Evolutionary conservation across 805 yeast species (phyloP).

Genomic region (Metschnikowia picachoensis): DNA sequence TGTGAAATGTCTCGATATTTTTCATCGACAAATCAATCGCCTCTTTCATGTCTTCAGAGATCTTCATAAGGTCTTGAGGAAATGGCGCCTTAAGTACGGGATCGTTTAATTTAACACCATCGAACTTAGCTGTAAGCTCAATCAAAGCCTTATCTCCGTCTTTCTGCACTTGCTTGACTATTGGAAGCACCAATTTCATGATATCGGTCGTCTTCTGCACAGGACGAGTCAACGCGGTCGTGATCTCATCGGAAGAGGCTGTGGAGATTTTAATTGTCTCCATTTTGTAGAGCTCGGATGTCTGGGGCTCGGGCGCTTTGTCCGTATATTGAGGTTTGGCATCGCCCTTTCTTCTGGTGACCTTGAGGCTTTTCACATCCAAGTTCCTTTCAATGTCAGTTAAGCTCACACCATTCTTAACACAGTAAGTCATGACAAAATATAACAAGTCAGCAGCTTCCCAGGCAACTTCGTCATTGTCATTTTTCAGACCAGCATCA

Average conservation of each 20-base stretch:
- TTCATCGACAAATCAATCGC: constrained; percentile 88
- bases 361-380: constrained; percentile 78
- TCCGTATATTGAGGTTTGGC: constrained; percentile 74
- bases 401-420: constrained; percentile 71
- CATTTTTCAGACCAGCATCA: constrained; percentile 56
- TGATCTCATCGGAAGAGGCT: constrained; percentile 42
- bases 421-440: constrained; percentile 51
- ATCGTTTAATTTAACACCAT: constrained; percentile 64
- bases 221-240: constrained; percentile 79
- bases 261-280: constrained; percentile 40
- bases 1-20: constrained; percentile 88
- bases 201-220: constrained; percentile 90
- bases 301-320: constrained; percentile 11
- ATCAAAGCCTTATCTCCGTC: constrained; percentile 85
- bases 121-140: constrained; percentile 90
- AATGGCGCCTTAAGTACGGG: constrained; percentile 89
- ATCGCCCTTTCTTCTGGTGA: constrained; percentile 92
- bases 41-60: constrained; percentile 67
- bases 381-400: constrained; percentile 81
- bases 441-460: constrained; percentile 89
- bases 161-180: constrained; percentile 68
- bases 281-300: constrained; percentile 40
- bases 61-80: constrained; percentile 68
- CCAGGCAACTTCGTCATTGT: constrained; percentile 68
- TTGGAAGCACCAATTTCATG: constrained; percentile 89